Base-by-base conservation (phyloP, 805 yeast genomes). In the Metschnikowia koreensis region DNA sequence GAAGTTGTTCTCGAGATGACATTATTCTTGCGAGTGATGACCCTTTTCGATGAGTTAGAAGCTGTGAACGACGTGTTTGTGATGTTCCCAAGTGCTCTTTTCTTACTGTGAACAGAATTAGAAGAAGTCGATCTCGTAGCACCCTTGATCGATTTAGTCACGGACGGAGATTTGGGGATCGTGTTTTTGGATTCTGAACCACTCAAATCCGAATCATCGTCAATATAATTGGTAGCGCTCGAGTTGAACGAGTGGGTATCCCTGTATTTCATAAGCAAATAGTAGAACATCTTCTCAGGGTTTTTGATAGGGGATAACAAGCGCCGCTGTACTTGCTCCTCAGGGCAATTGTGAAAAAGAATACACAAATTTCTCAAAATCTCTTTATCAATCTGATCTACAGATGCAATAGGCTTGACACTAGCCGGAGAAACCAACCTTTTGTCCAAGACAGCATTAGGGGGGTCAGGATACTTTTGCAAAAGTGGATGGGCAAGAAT, bases 401-500 rank as follows among this genome's bases (percentile, higher is more conserved):
- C 12, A 5, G 48, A 45, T 3, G 49, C 17, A 38, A 73, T 66
- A n/a, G 76, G 74, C 45, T 64, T 64, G 40, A 72, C 62, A 48
- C 66, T 66, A 9, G 58, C 52, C 34, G 41, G 56, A 26, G 56
- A 48, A 44, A 53, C 46, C 41, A 55, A 47, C 15, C 40, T 27
- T 39, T 51, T 48, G 46, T 50, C 44, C 7, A 29, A 3, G 9
- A 31, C 11, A 7, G 49, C 27, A 4, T 29, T 37, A 6, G 49
- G 49, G 3, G 57, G 52, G 63, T 68, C 71, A 6, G 84, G 83
- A 63, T 94, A 90, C 68, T 90, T 90, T 41, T 75, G 79, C 57
- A 94, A 71, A 41, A 94, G 72, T 2, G 97, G 97, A 70, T 94
- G 99, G 27, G 68, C 75, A 53, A 89, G 70, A 51, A 94, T 89